phyloP scores from a whole-genome alignment of 805 yeast genomes.

The Kluyveromyces lactis region DNA sequence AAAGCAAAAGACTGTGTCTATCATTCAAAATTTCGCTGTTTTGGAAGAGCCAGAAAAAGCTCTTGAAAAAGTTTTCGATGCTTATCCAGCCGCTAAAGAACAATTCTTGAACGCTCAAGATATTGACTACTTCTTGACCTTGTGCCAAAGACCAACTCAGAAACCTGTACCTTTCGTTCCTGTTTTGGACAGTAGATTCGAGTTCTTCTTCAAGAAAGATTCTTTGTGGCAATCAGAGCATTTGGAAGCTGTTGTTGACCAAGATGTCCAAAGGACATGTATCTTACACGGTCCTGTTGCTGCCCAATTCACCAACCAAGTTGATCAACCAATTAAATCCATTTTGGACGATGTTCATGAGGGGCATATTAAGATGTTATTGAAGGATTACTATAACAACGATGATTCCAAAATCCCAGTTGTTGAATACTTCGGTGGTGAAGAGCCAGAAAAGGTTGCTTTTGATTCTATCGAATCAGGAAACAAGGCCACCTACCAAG shows the following conservation, averaged over 20 bases:
- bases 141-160: slow-evolving; percentile 76
- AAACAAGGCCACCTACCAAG: slow-evolving; percentile 31
- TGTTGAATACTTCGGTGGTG: slow-evolving; percentile 83
- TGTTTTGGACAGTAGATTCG: slow-evolving; percentile 86
- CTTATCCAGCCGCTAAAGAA: slow-evolving; percentile 64
- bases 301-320: slow-evolving; percentile 78
- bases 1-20: slow-evolving; percentile 45
- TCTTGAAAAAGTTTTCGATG: slow-evolving; percentile 49
- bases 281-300: slow-evolving; percentile 98
- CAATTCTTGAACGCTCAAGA: slow-evolving; percentile 94
- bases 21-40: slow-evolving; percentile 65
- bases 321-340: slow-evolving; percentile 87
- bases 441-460: slow-evolving; percentile 36
- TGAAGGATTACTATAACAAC: slow-evolving; percentile 61
- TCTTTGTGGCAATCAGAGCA: slow-evolving; percentile 98
- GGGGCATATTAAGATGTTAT: slow-evolving; percentile 69
- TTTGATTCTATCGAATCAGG: slow-evolving; percentile 27
- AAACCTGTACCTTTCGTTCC: slow-evolving; percentile 99
- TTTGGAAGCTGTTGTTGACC: slow-evolving; percentile 89
- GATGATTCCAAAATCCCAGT: slow-evolving; percentile 71
- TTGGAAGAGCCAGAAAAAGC: slow-evolving; percentile 59
- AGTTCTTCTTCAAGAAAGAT: slow-evolving; percentile 95
- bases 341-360: slow-evolving; percentile 84
- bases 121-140: slow-evolving; percentile 80
- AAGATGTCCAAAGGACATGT: slow-evolving; percentile 98